phyloP scores from a whole-genome alignment of 805 yeast species.

The Tetrapisispora nanseiensis region DNA sequence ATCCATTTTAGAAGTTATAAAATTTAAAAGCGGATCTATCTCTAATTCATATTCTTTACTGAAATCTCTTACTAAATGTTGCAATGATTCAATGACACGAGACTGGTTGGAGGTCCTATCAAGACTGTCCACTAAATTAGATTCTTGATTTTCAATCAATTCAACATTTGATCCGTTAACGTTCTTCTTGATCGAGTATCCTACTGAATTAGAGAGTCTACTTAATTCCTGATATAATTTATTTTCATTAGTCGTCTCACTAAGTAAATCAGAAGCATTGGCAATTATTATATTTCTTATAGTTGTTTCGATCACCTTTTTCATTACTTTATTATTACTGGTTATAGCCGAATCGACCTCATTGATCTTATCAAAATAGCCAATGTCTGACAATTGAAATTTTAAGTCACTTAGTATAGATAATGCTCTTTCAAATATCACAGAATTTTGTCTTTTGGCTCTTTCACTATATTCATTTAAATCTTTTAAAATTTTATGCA shows the following conservation, averaged over 20 bases:
- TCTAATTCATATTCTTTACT: slow-evolving; percentile 39
- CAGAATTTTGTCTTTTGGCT: slow-evolving; percentile 14
- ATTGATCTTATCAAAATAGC: slow-evolving; percentile 45
- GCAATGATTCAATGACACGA: slow-evolving; percentile 56
- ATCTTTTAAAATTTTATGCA: neutral
- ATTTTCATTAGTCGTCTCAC: neutral
- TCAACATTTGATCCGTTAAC: too few relatives aligned
- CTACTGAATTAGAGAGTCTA: slow-evolving; percentile 28
- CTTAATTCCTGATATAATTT: slow-evolving; percentile 33
- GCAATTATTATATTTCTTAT: neutral
- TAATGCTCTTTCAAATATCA: slow-evolving; percentile 13
- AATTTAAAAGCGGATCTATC: slow-evolving; percentile 43
- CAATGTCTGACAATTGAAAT: slow-evolving; percentile 32
- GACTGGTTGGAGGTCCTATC: slow-evolving; percentile 19
- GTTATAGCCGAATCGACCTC: slow-evolving; percentile 38
- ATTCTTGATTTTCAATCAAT: neutral
- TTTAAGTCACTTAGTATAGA: slow-evolving; percentile 5
- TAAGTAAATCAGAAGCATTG: neutral
- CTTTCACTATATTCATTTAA: slow-evolving; percentile 6
- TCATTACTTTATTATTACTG: slow-evolving; percentile 40
- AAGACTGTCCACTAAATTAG: slow-evolving; percentile 6
- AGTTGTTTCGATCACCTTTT: slow-evolving; percentile 33
- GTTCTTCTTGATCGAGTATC: slow-evolving; percentile 13
- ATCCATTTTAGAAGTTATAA: slow-evolving; percentile 38
- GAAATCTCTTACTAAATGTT: slow-evolving; percentile 81